Conservation (phyloP, 768 basidiomycete genomes). For the Lyophyllum shimeji region DNA sequence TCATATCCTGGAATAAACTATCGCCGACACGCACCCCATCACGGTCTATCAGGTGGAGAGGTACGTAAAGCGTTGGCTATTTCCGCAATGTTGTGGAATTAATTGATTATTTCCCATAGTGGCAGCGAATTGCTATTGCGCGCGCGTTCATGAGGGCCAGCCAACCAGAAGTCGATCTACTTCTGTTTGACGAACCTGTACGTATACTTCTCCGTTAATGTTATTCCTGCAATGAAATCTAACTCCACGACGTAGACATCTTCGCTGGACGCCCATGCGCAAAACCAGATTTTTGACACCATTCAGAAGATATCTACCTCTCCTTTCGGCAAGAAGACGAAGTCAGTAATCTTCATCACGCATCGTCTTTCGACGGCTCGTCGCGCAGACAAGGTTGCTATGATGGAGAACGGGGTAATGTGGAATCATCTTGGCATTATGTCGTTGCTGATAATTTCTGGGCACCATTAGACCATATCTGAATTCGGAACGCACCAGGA, state of each 20-base stretch:
- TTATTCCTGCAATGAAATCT: slow-evolving; percentile 1
- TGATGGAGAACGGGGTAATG: slow-evolving; percentile 75
- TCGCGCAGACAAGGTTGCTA: slow-evolving; percentile 82
- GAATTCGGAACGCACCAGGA: slow-evolving; percentile 79
- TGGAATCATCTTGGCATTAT: slow-evolving; percentile 14
- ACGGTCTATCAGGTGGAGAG: slow-evolving; percentile 85
- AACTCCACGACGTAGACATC: slow-evolving; percentile 55
- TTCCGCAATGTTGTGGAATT: neutral
- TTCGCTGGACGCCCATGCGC: slow-evolving; percentile 76
- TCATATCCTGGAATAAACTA: slow-evolving; percentile 41
- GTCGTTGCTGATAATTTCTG: slow-evolving; percentile 9
- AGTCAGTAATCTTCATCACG: slow-evolving; percentile 82
- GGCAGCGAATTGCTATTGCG: slow-evolving; percentile 86
- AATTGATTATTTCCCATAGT: slow-evolving; percentile 39
- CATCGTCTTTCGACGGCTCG: slow-evolving; percentile 81
- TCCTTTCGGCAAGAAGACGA: slow-evolving; percentile 54
- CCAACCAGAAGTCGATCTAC: slow-evolving; percentile 71
- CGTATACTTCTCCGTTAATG: slow-evolving; percentile 21
- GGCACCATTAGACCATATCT: slow-evolving; percentile 53
- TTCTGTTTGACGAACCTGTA: slow-evolving; percentile 86
- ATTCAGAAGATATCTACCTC: slow-evolving; percentile 64
- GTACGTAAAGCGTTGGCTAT: slow-evolving; percentile 36
- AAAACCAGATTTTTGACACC: slow-evolving; percentile 77
- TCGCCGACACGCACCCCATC: slow-evolving; percentile 38
- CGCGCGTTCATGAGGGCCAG: slow-evolving; percentile 85